A percentile compares a stretch with the other conserved stretches of the same genome.
phyloP scores from a whole-genome alignment of 192 early-diverging fungal species.

The Glomus cerebriforme region DNA sequence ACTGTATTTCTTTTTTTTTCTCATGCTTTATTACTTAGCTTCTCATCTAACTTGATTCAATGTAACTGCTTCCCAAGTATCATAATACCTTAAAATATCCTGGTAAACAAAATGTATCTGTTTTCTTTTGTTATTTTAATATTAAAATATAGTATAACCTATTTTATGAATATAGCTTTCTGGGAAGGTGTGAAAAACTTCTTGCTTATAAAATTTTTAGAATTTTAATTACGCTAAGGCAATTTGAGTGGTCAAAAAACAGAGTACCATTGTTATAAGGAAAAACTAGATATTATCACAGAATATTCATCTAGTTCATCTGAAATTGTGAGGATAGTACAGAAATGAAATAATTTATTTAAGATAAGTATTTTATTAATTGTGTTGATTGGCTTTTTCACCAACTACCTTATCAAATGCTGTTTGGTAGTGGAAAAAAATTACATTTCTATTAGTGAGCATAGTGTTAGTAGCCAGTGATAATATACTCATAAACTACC shows the following conservation, averaged over 20 bases:
- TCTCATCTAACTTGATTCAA: too few species aligned
- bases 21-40: too few species aligned
- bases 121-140: not conserved
- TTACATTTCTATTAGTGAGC: slow-evolving; percentile 15
- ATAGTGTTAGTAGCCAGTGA: not conserved
- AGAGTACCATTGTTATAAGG: slow-evolving; percentile 22
- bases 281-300: slow-evolving; percentile 22
- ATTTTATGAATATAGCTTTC: slow-evolving; percentile 21
- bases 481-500: not conserved
- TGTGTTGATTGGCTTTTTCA: not conserved
- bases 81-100: not conserved
- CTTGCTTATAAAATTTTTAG: slow-evolving; percentile 30
- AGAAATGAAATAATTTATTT: slow-evolving; percentile 27
- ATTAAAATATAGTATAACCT: not conserved
- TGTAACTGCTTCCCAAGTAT: too few species aligned
- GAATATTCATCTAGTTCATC: slow-evolving; percentile 28
- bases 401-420: slow-evolving; percentile 10
- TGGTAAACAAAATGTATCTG: not conserved
- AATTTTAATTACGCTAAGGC: slow-evolving; percentile 18
- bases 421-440: slow-evolving; percentile 6
- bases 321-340: slow-evolving; percentile 14
- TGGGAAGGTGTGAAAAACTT: slow-evolving; percentile 17
- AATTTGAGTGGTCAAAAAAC: slow-evolving; percentile 18
- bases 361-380: slow-evolving; percentile 6
- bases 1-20: too few species aligned